A percentile compares a stretch with the other conserved stretches of the same genome.
Conservation (phyloP, 148 eudicot genomes). For the Rhododendron kiyosumense region DNA sequence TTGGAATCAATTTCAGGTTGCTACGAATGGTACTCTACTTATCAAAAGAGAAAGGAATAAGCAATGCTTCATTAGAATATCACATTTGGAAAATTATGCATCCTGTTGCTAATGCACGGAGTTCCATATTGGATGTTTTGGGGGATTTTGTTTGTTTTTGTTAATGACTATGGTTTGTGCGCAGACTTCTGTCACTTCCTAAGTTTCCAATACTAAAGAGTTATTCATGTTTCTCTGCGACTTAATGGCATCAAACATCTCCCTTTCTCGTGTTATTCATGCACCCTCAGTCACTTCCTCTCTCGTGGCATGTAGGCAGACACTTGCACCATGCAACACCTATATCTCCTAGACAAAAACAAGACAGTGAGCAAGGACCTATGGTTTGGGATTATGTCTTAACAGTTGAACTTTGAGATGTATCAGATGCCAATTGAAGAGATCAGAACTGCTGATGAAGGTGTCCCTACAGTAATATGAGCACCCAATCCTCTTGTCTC, state of each 20-base stretch:
- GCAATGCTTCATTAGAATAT: background rate
- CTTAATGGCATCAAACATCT: background rate
- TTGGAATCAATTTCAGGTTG: background rate
- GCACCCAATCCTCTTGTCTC: background rate
- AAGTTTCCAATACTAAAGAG: no score
- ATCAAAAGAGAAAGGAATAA: background rate
- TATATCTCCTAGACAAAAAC: background rate
- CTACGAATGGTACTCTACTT: background rate
- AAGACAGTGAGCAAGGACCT: background rate
- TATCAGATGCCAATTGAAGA: background rate
- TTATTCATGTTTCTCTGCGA: background rate
- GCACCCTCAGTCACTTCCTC: background rate
- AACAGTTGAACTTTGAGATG: background rate
- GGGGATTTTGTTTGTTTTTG: conserved; percentile 61
- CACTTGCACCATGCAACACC: background rate
- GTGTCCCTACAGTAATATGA: background rate
- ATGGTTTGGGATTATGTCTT: background rate
- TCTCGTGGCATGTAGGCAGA: background rate
- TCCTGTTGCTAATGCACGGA: background rate
- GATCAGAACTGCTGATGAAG: background rate
- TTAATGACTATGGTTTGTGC: background rate
- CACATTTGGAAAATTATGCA: background rate
- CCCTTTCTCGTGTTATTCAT: background rate
- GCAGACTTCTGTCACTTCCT: background rate
- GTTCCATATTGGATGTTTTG: background rate